A percentile compares a stretch with the other conserved stretches of the same genome.
Evolutionary conservation across 352 stramenopile species (phyloP).

Genomic region (Phytophthora citrophthora): DNA sequence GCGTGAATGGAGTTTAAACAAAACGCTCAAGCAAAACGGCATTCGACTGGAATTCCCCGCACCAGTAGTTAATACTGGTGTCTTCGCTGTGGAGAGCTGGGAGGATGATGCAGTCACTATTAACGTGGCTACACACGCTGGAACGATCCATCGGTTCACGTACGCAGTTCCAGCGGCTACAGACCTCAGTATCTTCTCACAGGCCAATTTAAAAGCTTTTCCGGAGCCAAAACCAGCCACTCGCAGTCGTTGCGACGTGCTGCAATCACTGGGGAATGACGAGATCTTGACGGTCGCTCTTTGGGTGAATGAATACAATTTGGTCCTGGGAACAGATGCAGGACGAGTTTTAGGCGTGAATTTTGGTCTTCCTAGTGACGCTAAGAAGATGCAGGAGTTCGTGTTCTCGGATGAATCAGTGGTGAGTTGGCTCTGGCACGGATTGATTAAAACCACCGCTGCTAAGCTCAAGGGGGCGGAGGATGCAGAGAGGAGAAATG

Average conservation of each 20-base stretch:
- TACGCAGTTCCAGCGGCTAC: slow-evolving; percentile 47
- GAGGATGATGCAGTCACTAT: slow-evolving; percentile 59
- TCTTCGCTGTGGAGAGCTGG: slow-evolving; percentile 71
- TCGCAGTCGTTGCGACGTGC: slow-evolving; percentile 44
- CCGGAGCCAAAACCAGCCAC: slow-evolving; percentile 47
- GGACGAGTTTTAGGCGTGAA: slow-evolving; percentile 75
- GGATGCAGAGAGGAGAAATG: slow-evolving; percentile 28
- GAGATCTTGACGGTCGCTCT: slow-evolving; percentile 70
- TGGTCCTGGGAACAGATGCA: slow-evolving; percentile 66
- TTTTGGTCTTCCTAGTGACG: slow-evolving; percentile 57
- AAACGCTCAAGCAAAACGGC: slow-evolving; percentile 59
- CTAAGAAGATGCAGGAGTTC: slow-evolving; percentile 65
- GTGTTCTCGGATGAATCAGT: slow-evolving; percentile 75
- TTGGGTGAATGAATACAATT: slow-evolving; percentile 83
- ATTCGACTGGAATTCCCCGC: slow-evolving; percentile 66
- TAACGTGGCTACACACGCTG: slow-evolving; percentile 71
- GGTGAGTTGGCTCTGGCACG: slow-evolving; percentile 74
- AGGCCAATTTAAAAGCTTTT: slow-evolving; percentile 49
- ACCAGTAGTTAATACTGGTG: slow-evolving; percentile 59
- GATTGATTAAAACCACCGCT: slow-evolving; percentile 54
- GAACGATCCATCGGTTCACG: slow-evolving; percentile 71
- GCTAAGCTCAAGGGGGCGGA: slow-evolving; percentile 46
- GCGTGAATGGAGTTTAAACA: slow-evolving; percentile 78
- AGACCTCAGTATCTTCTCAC: slow-evolving; percentile 62
- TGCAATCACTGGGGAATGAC: slow-evolving; percentile 52